phyloP scores from a whole-genome alignment of 345 rosid genomes.

The Rubroshorea leprosula region DNA sequence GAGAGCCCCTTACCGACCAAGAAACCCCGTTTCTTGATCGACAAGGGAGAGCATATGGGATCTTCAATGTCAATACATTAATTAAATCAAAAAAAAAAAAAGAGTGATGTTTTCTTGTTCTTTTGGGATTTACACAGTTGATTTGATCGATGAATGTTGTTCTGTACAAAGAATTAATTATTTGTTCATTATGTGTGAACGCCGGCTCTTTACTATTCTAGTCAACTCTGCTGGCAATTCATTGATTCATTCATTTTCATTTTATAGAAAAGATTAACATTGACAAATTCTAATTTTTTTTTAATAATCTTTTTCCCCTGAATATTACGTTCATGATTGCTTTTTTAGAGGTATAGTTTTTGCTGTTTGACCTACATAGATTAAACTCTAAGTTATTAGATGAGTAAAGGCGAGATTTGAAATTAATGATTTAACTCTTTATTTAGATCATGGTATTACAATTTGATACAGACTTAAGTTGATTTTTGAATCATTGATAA shows the following conservation, averaged over 20 bases:
- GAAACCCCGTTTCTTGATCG: slow-evolving; percentile 49
- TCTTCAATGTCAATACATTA: not conserved
- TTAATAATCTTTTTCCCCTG: too few relatives aligned
- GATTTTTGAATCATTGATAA: too few relatives aligned
- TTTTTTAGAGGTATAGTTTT: too few relatives aligned
- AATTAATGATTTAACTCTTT: too few relatives aligned
- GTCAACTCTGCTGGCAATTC: slow-evolving; percentile 5
- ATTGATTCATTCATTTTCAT: slow-evolving; percentile 17
- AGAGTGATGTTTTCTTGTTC: not conserved
- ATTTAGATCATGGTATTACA: too few relatives aligned
- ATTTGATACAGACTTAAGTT: too few relatives aligned
- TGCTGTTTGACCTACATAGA: too few relatives aligned
- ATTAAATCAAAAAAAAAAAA: not conserved
- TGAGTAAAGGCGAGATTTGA: too few relatives aligned
- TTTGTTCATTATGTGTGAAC: slow-evolving; percentile 23
- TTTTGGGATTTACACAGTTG: not conserved
- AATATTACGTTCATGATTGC: too few relatives aligned
- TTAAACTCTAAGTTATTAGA: too few relatives aligned
- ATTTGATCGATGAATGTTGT: slow-evolving; percentile 8
- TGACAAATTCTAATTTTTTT: too few relatives aligned
- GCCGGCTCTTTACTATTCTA: not conserved
- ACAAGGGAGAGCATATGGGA: not conserved
- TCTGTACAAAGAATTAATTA: slow-evolving; percentile 22
- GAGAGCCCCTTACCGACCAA: slow-evolving; percentile 61
- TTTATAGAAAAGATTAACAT: not conserved